phyloP scores from a whole-genome alignment of 1,284 basidiomycete species.

The Austroboletus novae-zelandiae region DNA sequence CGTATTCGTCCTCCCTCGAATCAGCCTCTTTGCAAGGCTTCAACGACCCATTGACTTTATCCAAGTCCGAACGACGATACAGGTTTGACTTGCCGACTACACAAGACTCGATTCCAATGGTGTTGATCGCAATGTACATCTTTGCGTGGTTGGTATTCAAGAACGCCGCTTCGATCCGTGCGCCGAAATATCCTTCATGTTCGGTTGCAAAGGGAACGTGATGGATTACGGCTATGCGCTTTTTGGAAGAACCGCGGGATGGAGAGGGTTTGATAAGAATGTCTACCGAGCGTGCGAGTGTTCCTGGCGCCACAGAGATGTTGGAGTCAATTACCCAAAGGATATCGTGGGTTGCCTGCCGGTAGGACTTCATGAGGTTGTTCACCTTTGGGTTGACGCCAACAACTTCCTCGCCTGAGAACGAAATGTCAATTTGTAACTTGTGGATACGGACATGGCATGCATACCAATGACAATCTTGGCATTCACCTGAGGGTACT shows the following conservation, averaged over 20 bases:
- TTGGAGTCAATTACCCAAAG: slow-evolving; percentile 98
- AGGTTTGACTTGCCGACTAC: slow-evolving; percentile 97
- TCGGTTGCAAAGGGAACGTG: slow-evolving; percentile 92
- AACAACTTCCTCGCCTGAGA: slow-evolving; percentile 65
- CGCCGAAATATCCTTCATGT: slow-evolving; percentile 67
- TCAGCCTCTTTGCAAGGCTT: slow-evolving; percentile 40
- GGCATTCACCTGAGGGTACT: slow-evolving; percentile 73
- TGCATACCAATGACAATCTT: slow-evolving; percentile 73
- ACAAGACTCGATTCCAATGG: slow-evolving; percentile 86
- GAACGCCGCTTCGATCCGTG: slow-evolving; percentile 90
- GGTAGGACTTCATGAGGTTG: slow-evolving; percentile 87
- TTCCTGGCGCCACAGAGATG: slow-evolving; percentile 76
- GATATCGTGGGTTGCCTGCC: slow-evolving; percentile 81
- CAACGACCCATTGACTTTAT: slow-evolving; percentile 62
- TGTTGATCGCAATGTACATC: slow-evolving; percentile 98
- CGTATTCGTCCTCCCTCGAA: slow-evolving; percentile 39
- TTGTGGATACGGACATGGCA: not conserved
- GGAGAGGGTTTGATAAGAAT: slow-evolving; percentile 48
- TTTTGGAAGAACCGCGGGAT: slow-evolving; percentile 21
- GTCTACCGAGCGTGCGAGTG: slow-evolving; percentile 85
- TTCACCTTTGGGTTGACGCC: slow-evolving; percentile 99
- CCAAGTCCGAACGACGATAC: slow-evolving; percentile 87
- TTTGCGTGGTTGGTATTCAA: slow-evolving; percentile 97
- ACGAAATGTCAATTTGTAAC: slow-evolving; percentile 6
- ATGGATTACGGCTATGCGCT: slow-evolving; percentile 84